These are phyloP conservation scores for Raffaelea ambrosiae DNA, from an alignment of 2,329 filamentous ascomycete species.

Conservation along the genomic window DNA sequence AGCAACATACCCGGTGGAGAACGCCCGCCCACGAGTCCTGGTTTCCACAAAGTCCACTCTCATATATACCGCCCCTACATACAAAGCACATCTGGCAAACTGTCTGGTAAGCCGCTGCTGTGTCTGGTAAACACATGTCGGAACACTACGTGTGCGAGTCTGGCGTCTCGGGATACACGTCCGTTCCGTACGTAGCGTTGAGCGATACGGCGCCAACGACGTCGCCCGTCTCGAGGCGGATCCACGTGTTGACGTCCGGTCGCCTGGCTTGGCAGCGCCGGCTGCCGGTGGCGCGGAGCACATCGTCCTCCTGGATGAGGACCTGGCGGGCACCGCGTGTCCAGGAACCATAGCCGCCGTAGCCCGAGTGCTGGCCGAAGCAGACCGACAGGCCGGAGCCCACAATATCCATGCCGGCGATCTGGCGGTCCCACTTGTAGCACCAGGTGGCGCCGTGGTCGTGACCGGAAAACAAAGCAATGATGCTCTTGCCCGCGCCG, in stretches of 20 bases:
- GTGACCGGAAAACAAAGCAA: conserved; percentile 49
- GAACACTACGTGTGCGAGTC: conserved; percentile 7
- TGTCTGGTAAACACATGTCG: no score
- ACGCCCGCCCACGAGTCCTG: no score
- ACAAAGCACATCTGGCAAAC: no score
- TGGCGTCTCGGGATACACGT: conserved; percentile 31
- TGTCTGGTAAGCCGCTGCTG: no score
- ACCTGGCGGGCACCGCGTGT: conserved; percentile 46
- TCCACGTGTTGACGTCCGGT: conserved; percentile 36
- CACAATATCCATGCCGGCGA: conserved; percentile 17
- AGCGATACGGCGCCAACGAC: conserved; percentile 35
- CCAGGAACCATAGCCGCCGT: conserved; percentile 61
- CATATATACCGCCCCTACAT: no score
- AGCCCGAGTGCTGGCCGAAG: conserved; percentile 58
- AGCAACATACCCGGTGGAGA: no score
- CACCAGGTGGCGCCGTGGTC: conserved; percentile 51
- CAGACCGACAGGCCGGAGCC: conserved; percentile 25
- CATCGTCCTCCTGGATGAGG: conserved; percentile 20
- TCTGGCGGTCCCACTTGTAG: conserved; percentile 22
- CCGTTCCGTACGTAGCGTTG: conserved; percentile 42
- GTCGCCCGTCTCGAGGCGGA: conserved; percentile 38
- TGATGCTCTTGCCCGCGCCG: conserved; percentile 37
- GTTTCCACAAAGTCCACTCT: no score
- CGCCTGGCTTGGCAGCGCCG: background rate
- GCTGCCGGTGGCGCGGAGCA: background rate